Base-by-base conservation (phyloP, 1,284 basidiomycete genomes). In the Ceratobasidium theobromae region DNA sequence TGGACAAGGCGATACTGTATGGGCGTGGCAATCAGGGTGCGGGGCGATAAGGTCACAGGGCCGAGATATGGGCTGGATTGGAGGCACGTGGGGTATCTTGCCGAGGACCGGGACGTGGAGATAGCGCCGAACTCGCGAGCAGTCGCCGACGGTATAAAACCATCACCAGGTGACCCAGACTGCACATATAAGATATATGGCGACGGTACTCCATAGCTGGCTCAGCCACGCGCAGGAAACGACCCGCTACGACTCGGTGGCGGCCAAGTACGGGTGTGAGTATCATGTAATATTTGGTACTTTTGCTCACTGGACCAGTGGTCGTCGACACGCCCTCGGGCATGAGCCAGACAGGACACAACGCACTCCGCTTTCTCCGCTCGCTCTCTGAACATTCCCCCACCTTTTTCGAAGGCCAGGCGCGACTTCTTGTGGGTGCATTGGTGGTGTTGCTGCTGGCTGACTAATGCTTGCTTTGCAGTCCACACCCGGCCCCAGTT, bases 381-480 rank as follows among this genome's bases (percentile, higher is more conserved):
- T 62, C 58, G 46, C 48, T 62, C 8, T 38, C 32, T n/a, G 58
- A 62, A 62, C 58, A 62, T 33, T 62, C 58, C 12, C 58, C 58
- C 1, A 62, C 58, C 30, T 62, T 62, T 25, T 62, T 62, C 58
- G 58, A 62, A 27, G 46, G 48, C 25, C 58, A 62, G 33, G 58
- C 58, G 1, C 23, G 25, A 12, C 46, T 62, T 12, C 33, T 62
- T 9, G 58, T 62, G 32, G 14, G 46, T 45, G 41, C 16, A 16
- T 21, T 33, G 12, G 32, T 16, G n/a, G 48, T 28, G 38, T 45
- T 41, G 35, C 9, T 16, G 49, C 30, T 52, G 11, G 49, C 49
- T 52, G 16, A 51, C 18, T 16, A n/a, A n/a, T n/a, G n/a, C n/a
- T n/a, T n/a, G 18, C 14, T 60, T 4, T 45, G 43, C 25, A 43